These are phyloP conservation scores for Yarrowia keelungensis DNA, from an alignment of 805 yeast genomes.

Conservation along the genomic window DNA sequence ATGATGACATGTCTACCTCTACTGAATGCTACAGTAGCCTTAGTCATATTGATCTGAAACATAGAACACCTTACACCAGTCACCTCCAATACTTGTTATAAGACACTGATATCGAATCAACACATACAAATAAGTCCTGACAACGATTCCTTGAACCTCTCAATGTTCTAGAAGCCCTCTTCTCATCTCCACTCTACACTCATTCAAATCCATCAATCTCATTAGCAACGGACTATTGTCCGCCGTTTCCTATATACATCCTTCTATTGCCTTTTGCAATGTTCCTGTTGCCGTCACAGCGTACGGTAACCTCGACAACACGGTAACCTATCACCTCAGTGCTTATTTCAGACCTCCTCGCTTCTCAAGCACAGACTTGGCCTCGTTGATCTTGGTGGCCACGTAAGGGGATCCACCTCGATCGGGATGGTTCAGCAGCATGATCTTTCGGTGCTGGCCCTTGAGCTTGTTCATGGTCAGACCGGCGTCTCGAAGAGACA, in stretches of 20 bases:
- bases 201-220: slow-evolving; percentile 12
- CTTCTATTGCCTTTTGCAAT: slow-evolving; percentile 1
- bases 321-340: no score
- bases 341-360: slow-evolving; percentile 53
- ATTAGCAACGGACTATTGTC: background rate
- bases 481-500: slow-evolving; percentile 61
- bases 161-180: no score
- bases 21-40: no score
- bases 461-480: slow-evolving; percentile 57
- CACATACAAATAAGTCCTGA: no score
- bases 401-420: slow-evolving; percentile 83
- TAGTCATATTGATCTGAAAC: no score
- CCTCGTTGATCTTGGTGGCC: slow-evolving; percentile 86
- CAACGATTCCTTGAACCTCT: no score
- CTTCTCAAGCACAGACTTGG: slow-evolving; percentile 79
- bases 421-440: slow-evolving; percentile 88
- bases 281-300: background rate
- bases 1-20: no score
- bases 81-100: no score
- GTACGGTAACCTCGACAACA: no score
- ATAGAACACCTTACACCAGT: no score
- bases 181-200: no score
- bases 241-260: slow-evolving; percentile 26
- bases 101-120: no score
- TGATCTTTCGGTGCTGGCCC: slow-evolving; percentile 73